Base-by-base conservation (phyloP, 257 asterid species). In the Penstemon davidsonii region DNA sequence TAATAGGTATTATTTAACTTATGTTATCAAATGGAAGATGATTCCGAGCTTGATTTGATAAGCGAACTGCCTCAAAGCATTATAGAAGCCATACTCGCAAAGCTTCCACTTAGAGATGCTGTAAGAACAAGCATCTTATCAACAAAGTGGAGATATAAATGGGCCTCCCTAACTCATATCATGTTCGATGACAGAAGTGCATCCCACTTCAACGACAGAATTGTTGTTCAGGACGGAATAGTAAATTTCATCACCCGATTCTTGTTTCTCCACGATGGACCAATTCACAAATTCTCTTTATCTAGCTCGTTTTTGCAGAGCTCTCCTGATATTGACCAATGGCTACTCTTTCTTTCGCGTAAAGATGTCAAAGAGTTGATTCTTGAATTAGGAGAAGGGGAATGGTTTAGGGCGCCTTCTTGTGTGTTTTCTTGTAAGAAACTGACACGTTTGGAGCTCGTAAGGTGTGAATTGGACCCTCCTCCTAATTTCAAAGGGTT, bases 61-160 rank as follows among this genome's bases (percentile, higher is more conserved):
- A 90, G 91, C 61, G 96, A 92, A 73, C 85, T 92, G 67, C 98
- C 98, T 13, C 90, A 84, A 64, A 82, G 96, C 78, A 85, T 92
- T 60, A 66, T 85, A 69, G 97, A 88, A 81, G 74, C 77, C 68
- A 88, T 92, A 65, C 91, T 92, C 61, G 64, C 84, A 8, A 92
- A 78, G 86, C 84, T 92, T 72, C 92, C 97, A 5, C 74, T 88
- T 11, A 71, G 81, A 52, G 96, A 92, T 63, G 94, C 90, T 12
- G 90, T 90, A 64, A 80, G 83, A 72, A 92, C 98, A 18, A 79
- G 98, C 84, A 40, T 76, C 8, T 66, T 92, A 57, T 88, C 97
- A 1, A 80, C 82, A 44, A 79, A 73, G 69, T 92, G 98, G 98
- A 85, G 97, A 72, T 91, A 87, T 61, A 87, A 82, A 77, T 94